Percentiles rank a stretch among this genome's conserved stretches.
Conservation (phyloP, 768 basidiomycete species). For the Galerina sulciceps region DNA sequence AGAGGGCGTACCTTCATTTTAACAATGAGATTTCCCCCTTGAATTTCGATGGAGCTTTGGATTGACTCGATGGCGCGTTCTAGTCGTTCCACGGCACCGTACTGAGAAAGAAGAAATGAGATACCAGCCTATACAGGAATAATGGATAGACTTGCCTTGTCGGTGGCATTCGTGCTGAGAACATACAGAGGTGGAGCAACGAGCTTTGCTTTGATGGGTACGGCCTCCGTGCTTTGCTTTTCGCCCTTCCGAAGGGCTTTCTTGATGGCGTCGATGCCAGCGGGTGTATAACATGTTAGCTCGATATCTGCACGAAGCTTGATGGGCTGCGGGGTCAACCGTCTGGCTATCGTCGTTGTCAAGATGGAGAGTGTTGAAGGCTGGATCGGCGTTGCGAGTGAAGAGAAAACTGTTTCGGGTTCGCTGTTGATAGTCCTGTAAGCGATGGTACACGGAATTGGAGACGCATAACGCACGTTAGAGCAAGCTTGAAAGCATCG, state of each 20-base stretch:
- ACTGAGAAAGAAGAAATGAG: constrained; percentile 40
- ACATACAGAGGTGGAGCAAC: constrained; percentile 98
- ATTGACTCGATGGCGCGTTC: constrained; percentile 95
- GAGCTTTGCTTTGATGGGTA: constrained; percentile 96
- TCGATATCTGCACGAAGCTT: constrained; percentile 98
- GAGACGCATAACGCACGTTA: constrained; percentile 65
- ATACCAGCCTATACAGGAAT: not conserved
- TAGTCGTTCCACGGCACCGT: constrained; percentile 88
- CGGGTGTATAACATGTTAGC: constrained; percentile 93
- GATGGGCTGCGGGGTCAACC: constrained; percentile 97
- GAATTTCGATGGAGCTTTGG: constrained; percentile 78
- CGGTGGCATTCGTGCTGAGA: constrained; percentile 93
- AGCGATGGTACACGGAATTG: not conserved
- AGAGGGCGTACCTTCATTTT: constrained; percentile 86
- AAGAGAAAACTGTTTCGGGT: constrained; percentile 77
- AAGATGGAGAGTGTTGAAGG: constrained; percentile 65
- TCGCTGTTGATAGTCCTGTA: constrained; percentile 32
- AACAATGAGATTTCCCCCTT: constrained; percentile 85
- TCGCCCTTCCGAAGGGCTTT: constrained; percentile 90
- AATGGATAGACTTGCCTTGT: constrained; percentile 64
- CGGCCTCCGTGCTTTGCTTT: constrained; percentile 81
- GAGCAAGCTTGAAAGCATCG: constrained; percentile 96
- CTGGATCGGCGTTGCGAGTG: constrained; percentile 62
- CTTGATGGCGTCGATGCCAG: constrained; percentile 97
- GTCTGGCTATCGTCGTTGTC: constrained; percentile 85